Conservation (phyloP, 306 rosid species). For the Lathyrus tuberosus region DNA sequence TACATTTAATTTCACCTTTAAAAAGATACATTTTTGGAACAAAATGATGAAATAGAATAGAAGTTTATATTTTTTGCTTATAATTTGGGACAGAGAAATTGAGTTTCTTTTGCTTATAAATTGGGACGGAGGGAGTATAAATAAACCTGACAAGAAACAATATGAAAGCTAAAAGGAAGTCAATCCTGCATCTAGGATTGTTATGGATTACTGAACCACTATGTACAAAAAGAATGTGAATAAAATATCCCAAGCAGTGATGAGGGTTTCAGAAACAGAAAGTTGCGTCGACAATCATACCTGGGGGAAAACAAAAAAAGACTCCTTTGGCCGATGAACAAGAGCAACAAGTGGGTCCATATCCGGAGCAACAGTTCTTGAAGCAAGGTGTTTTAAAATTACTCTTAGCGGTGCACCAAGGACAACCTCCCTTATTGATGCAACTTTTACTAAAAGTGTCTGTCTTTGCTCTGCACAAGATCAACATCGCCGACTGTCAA, state of each 20-base stretch:
- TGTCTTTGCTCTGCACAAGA: constrained; percentile 72
- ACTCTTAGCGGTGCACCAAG: constrained; percentile 93
- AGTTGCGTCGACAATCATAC: constrained; percentile 44
- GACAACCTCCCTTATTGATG: constrained; percentile 91
- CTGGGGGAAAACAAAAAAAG: constrained; percentile 80
- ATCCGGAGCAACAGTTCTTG: constrained; percentile 57
- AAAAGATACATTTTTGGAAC: too few relatives aligned
- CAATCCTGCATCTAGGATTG: constrained; percentile 6
- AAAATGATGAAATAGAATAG: too few relatives aligned
- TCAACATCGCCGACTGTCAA: constrained; percentile 39
- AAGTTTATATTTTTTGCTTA: too few relatives aligned
- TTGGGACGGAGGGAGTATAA: background rate
- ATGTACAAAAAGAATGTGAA: background rate
- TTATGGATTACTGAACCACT: constrained; percentile 9
- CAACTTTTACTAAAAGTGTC: constrained; percentile 74
- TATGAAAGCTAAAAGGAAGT: constrained; percentile 4
- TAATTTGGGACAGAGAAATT: too few relatives aligned
- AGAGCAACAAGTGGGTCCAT: constrained; percentile 70
- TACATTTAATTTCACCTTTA: too few relatives aligned
- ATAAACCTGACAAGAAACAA: constrained; percentile 8
- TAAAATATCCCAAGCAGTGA: constrained; percentile 2
- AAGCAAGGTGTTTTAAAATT: constrained; percentile 69
- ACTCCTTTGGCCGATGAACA: constrained; percentile 90
- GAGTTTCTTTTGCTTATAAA: too few relatives aligned
- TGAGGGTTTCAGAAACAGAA: constrained; percentile 7